Evolutionary conservation across 441 rosid species (phyloP).

Genomic region (Pelargonium fulgidum): DNA sequence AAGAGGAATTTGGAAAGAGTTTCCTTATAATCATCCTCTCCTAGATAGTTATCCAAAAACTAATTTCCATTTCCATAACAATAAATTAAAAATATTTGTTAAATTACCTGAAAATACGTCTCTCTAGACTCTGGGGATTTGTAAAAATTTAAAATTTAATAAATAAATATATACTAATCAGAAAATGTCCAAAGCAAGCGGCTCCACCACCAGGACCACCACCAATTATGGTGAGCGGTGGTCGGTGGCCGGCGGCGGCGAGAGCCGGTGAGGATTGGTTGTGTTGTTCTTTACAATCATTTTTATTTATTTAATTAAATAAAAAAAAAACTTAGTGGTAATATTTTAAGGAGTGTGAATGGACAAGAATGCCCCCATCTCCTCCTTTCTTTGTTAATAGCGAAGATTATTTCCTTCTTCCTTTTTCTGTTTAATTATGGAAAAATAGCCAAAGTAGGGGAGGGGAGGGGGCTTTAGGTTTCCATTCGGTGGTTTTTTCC

Average conservation of each 20-base stretch:
- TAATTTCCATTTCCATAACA: too few relatives aligned
- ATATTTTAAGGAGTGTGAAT: neutral
- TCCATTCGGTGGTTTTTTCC: neutral
- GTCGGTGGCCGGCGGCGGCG: neutral
- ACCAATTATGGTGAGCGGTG: neutral
- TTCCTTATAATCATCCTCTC: too few relatives aligned
- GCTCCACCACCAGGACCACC: neutral
- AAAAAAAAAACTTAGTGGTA: neutral
- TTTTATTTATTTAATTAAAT: neutral
- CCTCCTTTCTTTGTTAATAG: neutral
- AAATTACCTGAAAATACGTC: too few relatives aligned
- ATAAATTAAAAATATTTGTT: too few relatives aligned
- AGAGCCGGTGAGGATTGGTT: too few relatives aligned
- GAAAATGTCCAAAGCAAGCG: neutral
- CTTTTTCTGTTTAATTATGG: constrained; percentile 3
- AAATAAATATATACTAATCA: neutral
- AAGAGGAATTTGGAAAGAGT: too few relatives aligned
- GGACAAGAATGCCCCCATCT: constrained; percentile 5
- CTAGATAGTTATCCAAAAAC: too few relatives aligned
- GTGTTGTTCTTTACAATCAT: too few relatives aligned
- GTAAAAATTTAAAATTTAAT: too few relatives aligned
- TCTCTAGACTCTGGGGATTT: too few relatives aligned
- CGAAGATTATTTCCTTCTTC: constrained; percentile 3
- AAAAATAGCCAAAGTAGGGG: constrained; percentile 10
- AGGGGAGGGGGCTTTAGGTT: constrained; percentile 11